A percentile compares a stretch with the other conserved stretches of the same genome.
Evolutionary conservation across 1,284 basidiomycete genomes (phyloP).

Genomic region (Leccinum laetum): DNA sequence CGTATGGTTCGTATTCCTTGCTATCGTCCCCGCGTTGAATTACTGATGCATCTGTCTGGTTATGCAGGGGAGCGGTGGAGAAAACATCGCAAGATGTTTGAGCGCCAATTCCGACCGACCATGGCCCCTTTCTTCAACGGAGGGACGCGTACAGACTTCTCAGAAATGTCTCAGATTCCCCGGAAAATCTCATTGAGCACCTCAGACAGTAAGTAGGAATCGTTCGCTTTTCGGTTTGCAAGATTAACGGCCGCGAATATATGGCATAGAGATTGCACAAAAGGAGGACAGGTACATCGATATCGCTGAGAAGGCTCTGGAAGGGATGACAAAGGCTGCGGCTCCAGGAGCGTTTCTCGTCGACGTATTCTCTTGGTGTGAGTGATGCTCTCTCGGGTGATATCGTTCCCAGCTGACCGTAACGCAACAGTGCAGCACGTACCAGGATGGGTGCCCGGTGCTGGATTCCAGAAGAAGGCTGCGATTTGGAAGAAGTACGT

Average conservation of each 20-base stretch:
- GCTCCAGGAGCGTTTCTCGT: conserved; percentile 39
- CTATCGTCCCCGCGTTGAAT: background rate
- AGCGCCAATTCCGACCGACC: conserved; percentile 43
- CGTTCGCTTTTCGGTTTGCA: background rate
- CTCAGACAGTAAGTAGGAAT: conserved; percentile 40
- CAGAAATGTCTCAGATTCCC: conserved; percentile 37
- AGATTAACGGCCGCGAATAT: conserved; percentile 20
- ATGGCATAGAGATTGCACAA: conserved; percentile 36
- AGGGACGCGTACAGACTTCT: conserved; percentile 41
- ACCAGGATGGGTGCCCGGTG: conserved; percentile 33
- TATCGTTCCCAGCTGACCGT: conserved; percentile 3
- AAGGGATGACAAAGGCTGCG: conserved; percentile 37
- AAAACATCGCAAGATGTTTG: conserved; percentile 48
- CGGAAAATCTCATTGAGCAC: conserved; percentile 40
- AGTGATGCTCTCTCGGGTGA: conserved; percentile 5
- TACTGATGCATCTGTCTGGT: background rate
- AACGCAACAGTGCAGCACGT: conserved; percentile 29
- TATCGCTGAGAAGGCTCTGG: conserved; percentile 37
- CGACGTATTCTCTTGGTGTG: conserved; percentile 34
- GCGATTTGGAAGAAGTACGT: conserved; percentile 30
- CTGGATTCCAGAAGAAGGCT: conserved; percentile 33
- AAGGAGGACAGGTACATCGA: conserved; percentile 36
- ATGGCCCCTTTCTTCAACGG: conserved; percentile 36
- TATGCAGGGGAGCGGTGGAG: conserved; percentile 45
- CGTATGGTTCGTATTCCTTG: conserved; percentile 36